Evolutionary conservation across 192 early-diverging fungal species (phyloP).

Genomic region (Powellomyces hirtus): DNA sequence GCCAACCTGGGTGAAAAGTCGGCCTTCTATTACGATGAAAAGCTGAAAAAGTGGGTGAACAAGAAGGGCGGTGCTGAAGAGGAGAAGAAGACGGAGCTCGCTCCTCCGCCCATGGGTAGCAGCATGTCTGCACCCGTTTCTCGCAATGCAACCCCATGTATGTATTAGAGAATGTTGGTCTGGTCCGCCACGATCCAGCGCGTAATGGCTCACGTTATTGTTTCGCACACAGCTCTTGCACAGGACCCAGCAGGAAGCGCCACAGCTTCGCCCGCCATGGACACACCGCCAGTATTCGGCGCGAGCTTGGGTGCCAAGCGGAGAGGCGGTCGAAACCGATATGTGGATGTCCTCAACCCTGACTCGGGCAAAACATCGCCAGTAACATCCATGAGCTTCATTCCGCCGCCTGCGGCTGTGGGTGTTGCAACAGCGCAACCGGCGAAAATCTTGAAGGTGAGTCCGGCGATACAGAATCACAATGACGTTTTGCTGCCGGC

Average conservation of each 20-base stretch:
- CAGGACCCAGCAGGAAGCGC: too few relatives aligned
- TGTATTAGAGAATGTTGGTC: too few relatives aligned
- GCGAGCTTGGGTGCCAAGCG: slow-evolving; percentile 7
- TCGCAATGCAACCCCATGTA: too few relatives aligned
- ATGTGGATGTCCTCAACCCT: slow-evolving; percentile 54
- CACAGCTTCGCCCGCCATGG: too few relatives aligned
- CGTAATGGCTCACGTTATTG: too few relatives aligned
- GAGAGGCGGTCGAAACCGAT: slow-evolving; percentile 41
- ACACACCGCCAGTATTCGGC: background rate
- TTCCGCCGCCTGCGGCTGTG: background rate
- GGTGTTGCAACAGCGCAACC: background rate
- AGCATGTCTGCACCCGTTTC: slow-evolving; percentile 23
- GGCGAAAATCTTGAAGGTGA: background rate
- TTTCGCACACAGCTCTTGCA: too few relatives aligned
- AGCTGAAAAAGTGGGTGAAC: slow-evolving; percentile 86
- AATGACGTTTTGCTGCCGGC: background rate
- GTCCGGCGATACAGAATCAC: background rate
- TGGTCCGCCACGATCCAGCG: too few relatives aligned
- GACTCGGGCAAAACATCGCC: slow-evolving; percentile 14
- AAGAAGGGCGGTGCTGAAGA: slow-evolving; percentile 50
- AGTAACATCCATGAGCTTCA: slow-evolving; percentile 1
- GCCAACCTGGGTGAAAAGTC: slow-evolving; percentile 87
- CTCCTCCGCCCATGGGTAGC: slow-evolving; percentile 41
- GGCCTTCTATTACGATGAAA: slow-evolving; percentile 83
- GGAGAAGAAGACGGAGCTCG: slow-evolving; percentile 21